Percentiles rank a stretch among this genome's conserved stretches.
These are phyloP conservation scores for Phytophthora nicotianae DNA, from an alignment of 352 stramenopile genomes.

Conservation along the genomic window DNA sequence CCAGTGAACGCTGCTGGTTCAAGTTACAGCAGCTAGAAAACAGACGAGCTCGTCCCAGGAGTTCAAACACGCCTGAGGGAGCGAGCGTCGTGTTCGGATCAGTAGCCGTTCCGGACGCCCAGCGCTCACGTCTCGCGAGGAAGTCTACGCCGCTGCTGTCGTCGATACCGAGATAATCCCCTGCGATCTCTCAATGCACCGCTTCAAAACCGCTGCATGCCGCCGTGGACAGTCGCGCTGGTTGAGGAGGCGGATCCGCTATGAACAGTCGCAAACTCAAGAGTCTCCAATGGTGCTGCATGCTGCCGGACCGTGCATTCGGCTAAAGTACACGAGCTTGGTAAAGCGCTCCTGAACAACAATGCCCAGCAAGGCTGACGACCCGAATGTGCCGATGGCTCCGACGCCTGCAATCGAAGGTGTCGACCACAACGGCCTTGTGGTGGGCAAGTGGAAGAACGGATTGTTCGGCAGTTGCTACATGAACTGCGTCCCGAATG, in stretches of 20 bases:
- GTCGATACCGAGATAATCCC: background rate
- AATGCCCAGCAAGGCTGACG: conserved; percentile 28
- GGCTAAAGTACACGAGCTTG: conserved; percentile 30
- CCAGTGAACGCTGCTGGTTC: conserved; percentile 27
- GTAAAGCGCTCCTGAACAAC: conserved; percentile 13
- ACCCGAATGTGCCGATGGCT: conserved; percentile 32
- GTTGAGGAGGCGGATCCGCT: conserved; percentile 6
- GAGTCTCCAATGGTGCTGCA: conserved; percentile 7
- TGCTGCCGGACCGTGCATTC: conserved; percentile 9
- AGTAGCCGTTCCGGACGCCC: background rate
- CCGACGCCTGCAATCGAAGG: conserved; percentile 32
- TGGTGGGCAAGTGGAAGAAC: conserved; percentile 46
- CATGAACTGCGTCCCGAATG: conserved; percentile 43
- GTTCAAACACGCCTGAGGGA: conserved; percentile 17
- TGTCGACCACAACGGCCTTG: conserved; percentile 46
- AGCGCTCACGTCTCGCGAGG: conserved; percentile 6
- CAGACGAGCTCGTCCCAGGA: conserved; percentile 8
- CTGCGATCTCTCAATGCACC: too few species aligned
- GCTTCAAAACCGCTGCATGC: background rate
- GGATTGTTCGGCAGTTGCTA: conserved; percentile 41
- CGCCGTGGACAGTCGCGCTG: conserved; percentile 14
- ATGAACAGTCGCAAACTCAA: conserved; percentile 23
- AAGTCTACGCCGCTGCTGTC: background rate
- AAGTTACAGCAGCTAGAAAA: conserved; percentile 41
- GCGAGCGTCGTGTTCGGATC: conserved; percentile 11